Evolutionary conservation across 139 green algal genomes (phyloP), one percentile per base, ranked within the genome.

Genomic region (Coelastrella sp.): DNA sequence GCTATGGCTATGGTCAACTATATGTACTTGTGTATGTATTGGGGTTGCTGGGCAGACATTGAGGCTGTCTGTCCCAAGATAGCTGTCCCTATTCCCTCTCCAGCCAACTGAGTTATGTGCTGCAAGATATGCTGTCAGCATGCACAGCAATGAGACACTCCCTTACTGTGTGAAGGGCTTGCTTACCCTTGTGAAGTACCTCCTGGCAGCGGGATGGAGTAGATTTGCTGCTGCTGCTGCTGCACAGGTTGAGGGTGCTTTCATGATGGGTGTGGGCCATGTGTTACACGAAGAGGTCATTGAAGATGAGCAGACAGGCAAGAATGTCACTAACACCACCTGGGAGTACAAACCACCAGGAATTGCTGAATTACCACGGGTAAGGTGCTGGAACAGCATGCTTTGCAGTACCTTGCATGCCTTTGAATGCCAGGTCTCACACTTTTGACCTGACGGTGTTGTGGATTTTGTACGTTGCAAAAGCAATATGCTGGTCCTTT

Each of bases 271-370:
- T 41, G 60, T 84, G 6, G 77, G 77, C n/a, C n/a, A 75, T 9
- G 77, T 84, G 59, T 3, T 84, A 19, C 71, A n/a, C 62, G 77
- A 84, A 38, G 77, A 84, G 77, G 77, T 84, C 25, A 9, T 84
- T 37, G 77, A 84, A 63, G 77, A 84, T 64, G 37, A 43, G 5
- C 8, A 3, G 9, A 84, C 35, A 7, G 77, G 77, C 2, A 19
- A 30, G 7, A 32, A 2, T 21, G 8, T 84, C n/a, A 84, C 6
- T 63, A 64, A 37, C 77, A 41, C 17, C 35, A 84, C 77, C 27
- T 84, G 77, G 77, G 53, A 21, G 57, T 84, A 84, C 77, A 84
- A 84, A 40, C 77, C 77, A 50, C 77, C 77, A 32, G 77, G 77
- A 27, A 60, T 84, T 17, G 38, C 40, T 38, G 77, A 84, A 48